Evolutionary conservation across 805 yeast genomes (phyloP).

Genomic region (Osmozyma mogii): DNA sequence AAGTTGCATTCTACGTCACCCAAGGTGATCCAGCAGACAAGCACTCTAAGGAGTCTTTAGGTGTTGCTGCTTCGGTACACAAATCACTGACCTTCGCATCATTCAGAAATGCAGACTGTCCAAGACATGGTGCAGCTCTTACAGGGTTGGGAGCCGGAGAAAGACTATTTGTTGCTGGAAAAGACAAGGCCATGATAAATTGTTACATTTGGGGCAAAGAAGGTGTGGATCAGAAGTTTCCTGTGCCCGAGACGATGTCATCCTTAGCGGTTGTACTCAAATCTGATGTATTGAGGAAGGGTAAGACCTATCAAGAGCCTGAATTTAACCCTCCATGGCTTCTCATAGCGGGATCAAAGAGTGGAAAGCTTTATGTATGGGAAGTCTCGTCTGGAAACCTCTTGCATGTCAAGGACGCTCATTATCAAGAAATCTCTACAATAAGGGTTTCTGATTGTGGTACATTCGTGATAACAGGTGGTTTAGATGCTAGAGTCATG

Average conservation of each 20-base stretch:
- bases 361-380: slow-evolving; percentile 85
- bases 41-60: slow-evolving; percentile 36
- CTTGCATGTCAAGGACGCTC: slow-evolving; percentile 67
- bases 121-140: slow-evolving; percentile 37
- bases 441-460: slow-evolving; percentile 53
- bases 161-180: slow-evolving; percentile 55
- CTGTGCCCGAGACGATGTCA: slow-evolving; percentile 72
- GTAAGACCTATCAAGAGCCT: slow-evolving; percentile 29
- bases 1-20: slow-evolving; percentile 40
- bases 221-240: slow-evolving; percentile 69
- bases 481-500: slow-evolving; percentile 71
- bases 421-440: slow-evolving; percentile 67
- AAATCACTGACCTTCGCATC: slow-evolving; percentile 40
- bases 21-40: slow-evolving; percentile 38
- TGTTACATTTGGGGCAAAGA: slow-evolving; percentile 67
- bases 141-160: slow-evolving; percentile 42
- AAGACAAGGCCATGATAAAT: slow-evolving; percentile 66
- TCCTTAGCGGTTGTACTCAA: slow-evolving; percentile 50
- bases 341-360: slow-evolving; percentile 61
- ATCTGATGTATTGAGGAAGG: no score
- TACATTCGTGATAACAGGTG: slow-evolving; percentile 65
- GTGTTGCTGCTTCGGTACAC: slow-evolving; percentile 36
- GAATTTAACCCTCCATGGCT: slow-evolving; percentile 35
- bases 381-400: slow-evolving; percentile 72
- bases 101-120: slow-evolving; percentile 46